Percentiles rank a stretch among this genome's conserved stretches.
phyloP scores from a whole-genome alignment of 208 protist species.

The Trypanosoma caninum region DNA sequence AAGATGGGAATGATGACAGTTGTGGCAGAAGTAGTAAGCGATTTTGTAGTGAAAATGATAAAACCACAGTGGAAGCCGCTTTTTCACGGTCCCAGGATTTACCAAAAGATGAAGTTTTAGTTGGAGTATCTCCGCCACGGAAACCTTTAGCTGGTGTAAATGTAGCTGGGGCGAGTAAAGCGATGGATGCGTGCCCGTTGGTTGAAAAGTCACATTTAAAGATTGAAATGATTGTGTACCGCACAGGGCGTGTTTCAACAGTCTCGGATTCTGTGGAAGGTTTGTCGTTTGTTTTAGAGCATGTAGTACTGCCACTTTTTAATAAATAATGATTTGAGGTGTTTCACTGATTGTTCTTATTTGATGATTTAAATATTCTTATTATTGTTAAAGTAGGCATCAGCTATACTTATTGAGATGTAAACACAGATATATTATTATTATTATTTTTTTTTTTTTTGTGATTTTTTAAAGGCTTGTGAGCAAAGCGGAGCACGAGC shows the following conservation, averaged over 20 bases:
- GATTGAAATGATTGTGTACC: slow-evolving; percentile 17
- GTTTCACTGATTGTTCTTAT: no score
- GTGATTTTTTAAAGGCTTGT: not conserved
- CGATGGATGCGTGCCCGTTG: slow-evolving; percentile 5
- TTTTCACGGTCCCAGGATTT: not conserved
- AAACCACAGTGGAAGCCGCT: not conserved
- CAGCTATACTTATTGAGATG: no score
- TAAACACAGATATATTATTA: slow-evolving; percentile 2
- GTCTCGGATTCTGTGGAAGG: slow-evolving; percentile 16
- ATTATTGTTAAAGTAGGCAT: not conserved
- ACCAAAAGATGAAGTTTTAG: not conserved
- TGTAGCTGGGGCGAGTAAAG: no score
- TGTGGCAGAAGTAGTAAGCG: slow-evolving; percentile 1
- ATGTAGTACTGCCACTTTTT: slow-evolving; percentile 21
- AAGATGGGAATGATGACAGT: not conserved
- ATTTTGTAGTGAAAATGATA: not conserved
- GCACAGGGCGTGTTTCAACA: slow-evolving; percentile 9
- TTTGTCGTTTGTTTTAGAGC: slow-evolving; percentile 22
- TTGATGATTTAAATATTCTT: not conserved
- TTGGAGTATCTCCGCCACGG: not conserved
- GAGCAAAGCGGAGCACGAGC: no score
- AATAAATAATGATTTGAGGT: no score
- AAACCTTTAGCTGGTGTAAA: no score
- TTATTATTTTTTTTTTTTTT: not conserved
- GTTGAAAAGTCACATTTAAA: slow-evolving; percentile 19